phyloP scores from a whole-genome alignment of 2,329 filamentous ascomycete species.

The Aspergillus cejpii region DNA sequence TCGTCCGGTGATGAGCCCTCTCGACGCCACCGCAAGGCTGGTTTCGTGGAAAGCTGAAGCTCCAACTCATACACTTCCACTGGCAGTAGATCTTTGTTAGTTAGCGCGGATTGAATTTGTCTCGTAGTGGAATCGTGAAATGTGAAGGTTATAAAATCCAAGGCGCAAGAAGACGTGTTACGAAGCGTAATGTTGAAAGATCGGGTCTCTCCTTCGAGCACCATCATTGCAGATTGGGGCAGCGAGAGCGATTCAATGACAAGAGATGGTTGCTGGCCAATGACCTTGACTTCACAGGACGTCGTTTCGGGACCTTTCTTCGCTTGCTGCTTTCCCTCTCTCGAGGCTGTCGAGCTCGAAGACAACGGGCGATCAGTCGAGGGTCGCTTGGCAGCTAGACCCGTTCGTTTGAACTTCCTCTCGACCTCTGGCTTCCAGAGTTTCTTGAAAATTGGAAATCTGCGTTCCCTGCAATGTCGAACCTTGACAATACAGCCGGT shows the following conservation, averaged over 20 bases:
- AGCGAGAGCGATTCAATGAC: constrained; percentile 69
- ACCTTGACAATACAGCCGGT: constrained; percentile 74
- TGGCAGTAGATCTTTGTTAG: constrained; percentile 67
- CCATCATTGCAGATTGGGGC: constrained; percentile 79
- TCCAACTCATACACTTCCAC: constrained; percentile 83
- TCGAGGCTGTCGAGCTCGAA: constrained; percentile 40
- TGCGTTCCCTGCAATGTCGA: constrained; percentile 70
- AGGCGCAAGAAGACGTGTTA: constrained; percentile 68
- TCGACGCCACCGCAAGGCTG: constrained; percentile 56
- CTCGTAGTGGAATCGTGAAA: constrained; percentile 83
- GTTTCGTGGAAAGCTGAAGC: constrained; percentile 66
- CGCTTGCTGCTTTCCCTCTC: constrained; percentile 27
- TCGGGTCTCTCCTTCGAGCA: constrained; percentile 81
- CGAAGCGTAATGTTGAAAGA: constrained; percentile 71
- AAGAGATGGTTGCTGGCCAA: constrained; percentile 70
- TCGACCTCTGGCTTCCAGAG: constrained; percentile 66
- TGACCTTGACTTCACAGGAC: constrained; percentile 59
- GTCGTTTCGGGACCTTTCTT: constrained; percentile 33
- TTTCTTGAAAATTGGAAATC: constrained; percentile 75
- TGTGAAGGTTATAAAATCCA: constrained; percentile 78
- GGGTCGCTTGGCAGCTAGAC: constrained; percentile 53
- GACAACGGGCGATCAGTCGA: constrained; percentile 42
- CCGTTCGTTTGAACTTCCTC: constrained; percentile 69
- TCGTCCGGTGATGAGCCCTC: constrained; percentile 43
- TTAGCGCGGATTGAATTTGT: constrained; percentile 66